Evolutionary conservation across 768 basidiomycete genomes (phyloP), one percentile per base, ranked within the genome.

Genomic region (Termitomyces titanicus): DNA sequence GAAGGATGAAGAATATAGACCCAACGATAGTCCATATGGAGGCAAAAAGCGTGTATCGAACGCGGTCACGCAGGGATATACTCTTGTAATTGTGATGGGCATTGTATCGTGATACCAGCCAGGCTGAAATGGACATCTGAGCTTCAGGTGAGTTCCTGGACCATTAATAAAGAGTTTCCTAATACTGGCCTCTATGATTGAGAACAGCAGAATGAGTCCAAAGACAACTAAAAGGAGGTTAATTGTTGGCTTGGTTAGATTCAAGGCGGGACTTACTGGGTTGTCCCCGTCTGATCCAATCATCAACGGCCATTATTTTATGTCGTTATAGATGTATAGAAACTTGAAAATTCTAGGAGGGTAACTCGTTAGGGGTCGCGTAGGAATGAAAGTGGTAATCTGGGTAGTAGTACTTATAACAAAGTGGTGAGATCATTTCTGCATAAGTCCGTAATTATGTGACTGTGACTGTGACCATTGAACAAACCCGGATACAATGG

Each of bases 111-210:
- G 84, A 72, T 8, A 80, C 78, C 42, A 94, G 75, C 82, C 86
- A 93, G 5, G 89, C 85, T 3, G 91, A 77, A 58, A 90, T 81
- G 24, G 82, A 72, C 61, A 90, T 75, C 88, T 90, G 57, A 38
- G 25, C 15, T 2, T 24, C 3, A 11, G 12, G 15, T 59, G 33
- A 42, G 15, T 47, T 45, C 31, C 20, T 10, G 9, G 37, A 3
- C 11, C 13, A 27, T 44, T 18, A 17, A 33, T 3, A 10, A 40
- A 27, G 20, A 22, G 17, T 39, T 27, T n/a, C 31, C 22, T 10
- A 7, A 33, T 6, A 25, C 15, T 61, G 51, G 85, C 88, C 75
- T 88, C 82, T 59, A 91, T 81, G 61, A 87, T 79, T 31, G 78
- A 76, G 68, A 87, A 82, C 43, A 85, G n/a, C 48, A 86, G 70